These are phyloP conservation scores for Sphaerulina vaccinii DNA, from an alignment of 2,329 filamentous ascomycete species.

Conservation along the genomic window DNA sequence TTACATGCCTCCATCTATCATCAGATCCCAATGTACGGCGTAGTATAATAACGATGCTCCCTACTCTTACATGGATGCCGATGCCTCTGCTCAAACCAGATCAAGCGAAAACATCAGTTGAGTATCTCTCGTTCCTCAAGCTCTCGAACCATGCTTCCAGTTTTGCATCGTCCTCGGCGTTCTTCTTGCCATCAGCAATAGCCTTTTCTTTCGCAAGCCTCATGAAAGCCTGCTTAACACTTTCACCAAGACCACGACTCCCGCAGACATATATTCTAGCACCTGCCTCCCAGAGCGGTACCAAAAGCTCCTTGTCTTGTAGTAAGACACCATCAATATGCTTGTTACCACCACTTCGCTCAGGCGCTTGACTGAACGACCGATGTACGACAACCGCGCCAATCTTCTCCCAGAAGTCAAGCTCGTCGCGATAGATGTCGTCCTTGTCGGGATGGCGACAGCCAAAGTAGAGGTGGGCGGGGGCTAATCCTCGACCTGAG, in stretches of 20 bases:
- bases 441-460: conserved; percentile 58
- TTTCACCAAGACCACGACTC: conserved; percentile 48
- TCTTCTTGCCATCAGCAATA: conserved; percentile 32
- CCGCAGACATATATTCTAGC: conserved; percentile 67
- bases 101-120: conserved; percentile 30
- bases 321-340: conserved; percentile 56
- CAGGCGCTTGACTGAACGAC: conserved; percentile 56
- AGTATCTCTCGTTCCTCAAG: conserved; percentile 29
- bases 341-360: conserved; percentile 49
- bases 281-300: conserved; percentile 48
- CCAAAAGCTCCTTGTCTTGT: conserved; percentile 47
- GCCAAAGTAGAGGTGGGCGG: conserved; percentile 63
- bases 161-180: conserved; percentile 40
- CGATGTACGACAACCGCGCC: conserved; percentile 63
- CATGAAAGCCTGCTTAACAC: conserved; percentile 44
- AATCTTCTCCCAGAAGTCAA: conserved; percentile 58
- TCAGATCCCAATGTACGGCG: no score
- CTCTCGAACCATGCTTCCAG: conserved; percentile 30
- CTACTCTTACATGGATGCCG: neutral
- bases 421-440: conserved; percentile 60
- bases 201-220: conserved; percentile 41
- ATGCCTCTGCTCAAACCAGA: neutral
- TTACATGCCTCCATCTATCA: no score
- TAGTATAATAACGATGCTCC: no score
- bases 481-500: conserved; percentile 55